These are phyloP conservation scores for Perkinsus chesapeaki DNA, from an alignment of 169 alveolate genomes.

Conservation along the genomic window DNA sequence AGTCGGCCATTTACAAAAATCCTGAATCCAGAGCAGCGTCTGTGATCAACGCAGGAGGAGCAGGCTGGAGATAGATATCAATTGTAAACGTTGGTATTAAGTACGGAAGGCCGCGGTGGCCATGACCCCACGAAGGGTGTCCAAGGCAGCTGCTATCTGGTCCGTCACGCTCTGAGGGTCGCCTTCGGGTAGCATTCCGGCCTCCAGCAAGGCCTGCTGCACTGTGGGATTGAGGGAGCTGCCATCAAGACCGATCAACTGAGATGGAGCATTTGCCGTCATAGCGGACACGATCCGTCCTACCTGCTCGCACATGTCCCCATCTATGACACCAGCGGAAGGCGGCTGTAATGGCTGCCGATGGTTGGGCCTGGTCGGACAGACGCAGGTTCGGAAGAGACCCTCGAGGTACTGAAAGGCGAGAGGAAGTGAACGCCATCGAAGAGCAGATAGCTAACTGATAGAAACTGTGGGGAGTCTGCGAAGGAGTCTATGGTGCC, in stretches of 20 bases:
- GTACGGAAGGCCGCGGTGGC: background rate
- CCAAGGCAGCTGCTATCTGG: background rate
- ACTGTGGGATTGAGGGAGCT: background rate
- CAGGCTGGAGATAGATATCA: background rate
- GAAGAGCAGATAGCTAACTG: background rate
- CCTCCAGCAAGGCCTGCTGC: background rate
- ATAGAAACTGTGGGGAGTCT: background rate
- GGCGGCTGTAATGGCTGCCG: background rate
- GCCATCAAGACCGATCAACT: background rate
- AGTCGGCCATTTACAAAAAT: background rate
- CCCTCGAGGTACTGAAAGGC: background rate
- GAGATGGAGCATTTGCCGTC: background rate
- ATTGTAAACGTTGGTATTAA: background rate
- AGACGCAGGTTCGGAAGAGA: background rate
- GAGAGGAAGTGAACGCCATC: background rate
- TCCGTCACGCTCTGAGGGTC: background rate
- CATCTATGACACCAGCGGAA: background rate
- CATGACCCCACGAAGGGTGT: background rate
- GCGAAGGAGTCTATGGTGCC: background rate
- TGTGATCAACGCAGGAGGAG: background rate
- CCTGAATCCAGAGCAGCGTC: too few relatives aligned
- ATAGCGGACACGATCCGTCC: background rate
- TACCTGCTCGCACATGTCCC: background rate
- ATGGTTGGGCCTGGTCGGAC: background rate
- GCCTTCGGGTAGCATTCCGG: background rate